Conservation (phyloP, 78 protist genomes). For the Guillardia theta region DNA sequence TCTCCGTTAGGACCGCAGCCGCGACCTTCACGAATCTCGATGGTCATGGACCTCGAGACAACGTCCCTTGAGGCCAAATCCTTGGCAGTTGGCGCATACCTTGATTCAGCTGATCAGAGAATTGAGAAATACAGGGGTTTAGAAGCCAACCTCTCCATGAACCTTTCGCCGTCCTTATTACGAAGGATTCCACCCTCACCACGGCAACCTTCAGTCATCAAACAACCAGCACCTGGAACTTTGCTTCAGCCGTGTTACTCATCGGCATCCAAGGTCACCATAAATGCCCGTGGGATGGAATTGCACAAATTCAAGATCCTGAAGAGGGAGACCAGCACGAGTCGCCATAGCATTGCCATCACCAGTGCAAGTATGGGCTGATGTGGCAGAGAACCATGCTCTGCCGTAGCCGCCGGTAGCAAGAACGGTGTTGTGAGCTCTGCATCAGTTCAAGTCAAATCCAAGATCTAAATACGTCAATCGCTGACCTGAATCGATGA, state of each 20-base stretch:
- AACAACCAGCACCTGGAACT: slow-evolving; percentile 84
- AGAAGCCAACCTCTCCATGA: slow-evolving; percentile 98
- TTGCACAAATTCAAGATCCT: slow-evolving; percentile 95
- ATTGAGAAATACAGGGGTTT: no score
- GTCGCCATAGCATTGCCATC: slow-evolving; percentile 98
- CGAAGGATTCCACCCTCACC: slow-evolving; percentile 98
- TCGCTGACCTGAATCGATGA: slow-evolving; percentile 80
- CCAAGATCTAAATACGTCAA: not conserved
- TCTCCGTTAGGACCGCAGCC: slow-evolving; percentile 81
- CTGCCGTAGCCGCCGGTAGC: slow-evolving; percentile 96
- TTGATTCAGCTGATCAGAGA: no score
- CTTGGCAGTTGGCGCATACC: slow-evolving; percentile 97
- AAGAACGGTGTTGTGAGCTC: slow-evolving; percentile 79
- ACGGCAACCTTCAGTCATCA: slow-evolving; percentile 98
- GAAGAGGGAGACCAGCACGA: slow-evolving; percentile 85
- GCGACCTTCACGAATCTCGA: slow-evolving; percentile 85
- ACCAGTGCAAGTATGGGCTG: slow-evolving; percentile 99
- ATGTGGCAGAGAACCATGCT: slow-evolving; percentile 90
- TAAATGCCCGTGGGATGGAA: slow-evolving; percentile 99
- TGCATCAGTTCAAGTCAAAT: slow-evolving; percentile 78
- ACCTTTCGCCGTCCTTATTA: slow-evolving; percentile 89
- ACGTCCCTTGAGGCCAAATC: slow-evolving; percentile 99
- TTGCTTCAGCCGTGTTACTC: not conserved
- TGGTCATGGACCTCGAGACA: slow-evolving; percentile 96
- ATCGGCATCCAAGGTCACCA: slow-evolving; percentile 60